phyloP scores from a whole-genome alignment of 2,329 filamentous ascomycete species.

The Calonectria pseudoturangicola region DNA sequence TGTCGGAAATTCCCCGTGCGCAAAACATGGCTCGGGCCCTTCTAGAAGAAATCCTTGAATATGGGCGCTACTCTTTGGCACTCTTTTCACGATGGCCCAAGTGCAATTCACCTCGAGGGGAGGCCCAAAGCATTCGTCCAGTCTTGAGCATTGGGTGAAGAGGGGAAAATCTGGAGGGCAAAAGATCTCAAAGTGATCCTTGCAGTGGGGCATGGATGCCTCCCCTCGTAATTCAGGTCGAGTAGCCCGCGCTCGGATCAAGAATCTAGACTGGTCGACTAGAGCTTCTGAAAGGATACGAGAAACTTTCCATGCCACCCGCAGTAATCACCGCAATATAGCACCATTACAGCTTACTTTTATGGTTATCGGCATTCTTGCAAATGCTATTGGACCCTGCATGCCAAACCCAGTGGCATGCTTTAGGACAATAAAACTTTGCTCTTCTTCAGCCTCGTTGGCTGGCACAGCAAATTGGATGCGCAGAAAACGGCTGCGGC shows the following conservation, averaged over 20 bases:
- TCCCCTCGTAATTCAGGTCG: not conserved
- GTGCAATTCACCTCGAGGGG: too few species aligned
- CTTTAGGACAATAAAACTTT: too few species aligned
- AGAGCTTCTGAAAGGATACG: not conserved
- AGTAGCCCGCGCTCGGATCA: not conserved
- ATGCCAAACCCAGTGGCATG: not conserved
- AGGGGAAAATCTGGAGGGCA: not conserved
- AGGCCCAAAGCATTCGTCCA: not conserved
- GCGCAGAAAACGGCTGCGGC: not conserved
- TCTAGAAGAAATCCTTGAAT: not conserved
- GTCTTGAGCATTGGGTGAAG: not conserved
- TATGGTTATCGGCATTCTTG: constrained; percentile 2
- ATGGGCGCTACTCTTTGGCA: not conserved
- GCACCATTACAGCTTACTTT: not conserved
- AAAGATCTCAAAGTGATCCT: not conserved
- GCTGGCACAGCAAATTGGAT: not conserved
- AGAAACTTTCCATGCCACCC: not conserved
- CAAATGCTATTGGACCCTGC: not conserved
- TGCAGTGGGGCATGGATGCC: not conserved
- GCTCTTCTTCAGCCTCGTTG: not conserved
- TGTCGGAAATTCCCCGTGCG: not conserved
- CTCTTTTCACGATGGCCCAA: not conserved
- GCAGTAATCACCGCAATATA: not conserved
- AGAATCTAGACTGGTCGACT: not conserved
- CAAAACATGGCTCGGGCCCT: constrained; percentile 1